phyloP scores from a whole-genome alignment of 2,329 filamentous ascomycete species.

The Seiridium unicorne region DNA sequence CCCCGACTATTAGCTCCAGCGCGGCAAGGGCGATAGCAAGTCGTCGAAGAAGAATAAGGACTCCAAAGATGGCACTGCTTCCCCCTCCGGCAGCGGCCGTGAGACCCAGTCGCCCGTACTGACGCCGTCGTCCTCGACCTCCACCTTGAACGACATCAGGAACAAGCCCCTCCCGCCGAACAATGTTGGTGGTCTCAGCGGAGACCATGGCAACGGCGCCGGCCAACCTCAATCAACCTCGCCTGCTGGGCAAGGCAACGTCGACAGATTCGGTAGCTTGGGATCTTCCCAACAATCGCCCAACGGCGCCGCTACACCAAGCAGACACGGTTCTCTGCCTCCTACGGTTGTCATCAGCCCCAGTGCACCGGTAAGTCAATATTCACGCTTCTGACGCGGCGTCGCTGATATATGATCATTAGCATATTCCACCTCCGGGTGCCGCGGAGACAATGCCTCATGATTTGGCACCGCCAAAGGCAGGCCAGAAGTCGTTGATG shows the following conservation, averaged over 20 bases:
- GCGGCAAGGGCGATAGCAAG: conserved; percentile 84
- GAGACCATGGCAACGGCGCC: conserved; percentile 39
- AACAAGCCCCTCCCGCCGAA: conserved; percentile 74
- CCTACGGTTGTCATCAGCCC: conserved; percentile 94
- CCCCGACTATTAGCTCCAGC: conserved; percentile 81
- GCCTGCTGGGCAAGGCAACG: conserved; percentile 27
- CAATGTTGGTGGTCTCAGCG: conserved; percentile 36
- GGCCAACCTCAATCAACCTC: conserved; percentile 33
- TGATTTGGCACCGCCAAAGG: conserved; percentile 91
- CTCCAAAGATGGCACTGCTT: conserved; percentile 73
- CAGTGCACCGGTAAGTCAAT: conserved; percentile 75
- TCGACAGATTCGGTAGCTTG: conserved; percentile 34
- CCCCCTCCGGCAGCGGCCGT: conserved; percentile 58
- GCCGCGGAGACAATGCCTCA: conserved; percentile 97
- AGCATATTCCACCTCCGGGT: conserved; percentile 92
- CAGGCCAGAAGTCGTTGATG: conserved; percentile 82
- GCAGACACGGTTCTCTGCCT: conserved; percentile 63
- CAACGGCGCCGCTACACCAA: conserved; percentile 60
- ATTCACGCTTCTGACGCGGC: too few relatives aligned
- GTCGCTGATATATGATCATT: conserved; percentile 3
- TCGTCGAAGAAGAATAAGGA: conserved; percentile 76
- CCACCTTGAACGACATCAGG: conserved; percentile 79
- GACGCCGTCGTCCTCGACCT: conserved; percentile 87
- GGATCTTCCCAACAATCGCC: conserved; percentile 37
- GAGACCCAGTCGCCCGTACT: conserved; percentile 62